These are phyloP conservation scores for Rhytidhysteron rufulum DNA, from an alignment of 2,329 filamentous ascomycete genomes.

Conservation along the genomic window DNA sequence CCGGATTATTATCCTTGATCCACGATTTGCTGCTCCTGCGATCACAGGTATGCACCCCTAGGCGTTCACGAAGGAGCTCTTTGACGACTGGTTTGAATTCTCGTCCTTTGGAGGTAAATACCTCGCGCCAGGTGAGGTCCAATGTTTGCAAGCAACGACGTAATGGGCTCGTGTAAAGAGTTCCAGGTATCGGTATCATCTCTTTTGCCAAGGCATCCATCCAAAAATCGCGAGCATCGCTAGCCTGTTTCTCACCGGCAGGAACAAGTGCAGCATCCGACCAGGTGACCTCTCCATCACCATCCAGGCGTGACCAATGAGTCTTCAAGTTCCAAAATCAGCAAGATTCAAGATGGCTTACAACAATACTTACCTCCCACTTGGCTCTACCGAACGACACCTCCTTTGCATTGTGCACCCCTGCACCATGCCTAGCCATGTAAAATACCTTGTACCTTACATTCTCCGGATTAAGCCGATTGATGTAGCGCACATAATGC, in stretches of 20 bases:
- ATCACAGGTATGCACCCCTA: constrained; percentile 64
- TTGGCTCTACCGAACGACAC: constrained; percentile 59
- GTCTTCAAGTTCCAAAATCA: constrained; percentile 33
- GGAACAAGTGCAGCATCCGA: constrained; percentile 58
- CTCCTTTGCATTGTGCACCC: constrained; percentile 59
- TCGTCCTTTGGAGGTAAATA: too few species aligned
- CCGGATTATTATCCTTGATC: constrained; percentile 48
- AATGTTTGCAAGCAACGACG: constrained; percentile 57
- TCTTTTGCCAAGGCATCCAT: constrained; percentile 42
- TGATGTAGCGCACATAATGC: constrained; percentile 52
- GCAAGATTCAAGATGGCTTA: not conserved
- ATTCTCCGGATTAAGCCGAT: constrained; percentile 38
- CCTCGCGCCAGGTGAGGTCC: too few species aligned
- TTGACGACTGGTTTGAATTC: constrained; percentile 58
- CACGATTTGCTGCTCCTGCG: constrained; percentile 50
- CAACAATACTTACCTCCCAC: constrained; percentile 54
- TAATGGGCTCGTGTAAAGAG: constrained; percentile 60
- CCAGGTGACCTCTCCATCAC: constrained; percentile 58
- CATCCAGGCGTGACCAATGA: constrained; percentile 60
- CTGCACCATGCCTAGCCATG: constrained; percentile 65
- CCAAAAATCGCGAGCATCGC: constrained; percentile 55
- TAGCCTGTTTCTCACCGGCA: constrained; percentile 52
- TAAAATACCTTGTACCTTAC: constrained; percentile 65
- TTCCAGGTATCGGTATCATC: constrained; percentile 55
- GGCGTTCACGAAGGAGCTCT: constrained; percentile 58